Evolutionary conservation across 2,329 filamentous ascomycete genomes (phyloP).

Genomic region (Fusarium globosum): DNA sequence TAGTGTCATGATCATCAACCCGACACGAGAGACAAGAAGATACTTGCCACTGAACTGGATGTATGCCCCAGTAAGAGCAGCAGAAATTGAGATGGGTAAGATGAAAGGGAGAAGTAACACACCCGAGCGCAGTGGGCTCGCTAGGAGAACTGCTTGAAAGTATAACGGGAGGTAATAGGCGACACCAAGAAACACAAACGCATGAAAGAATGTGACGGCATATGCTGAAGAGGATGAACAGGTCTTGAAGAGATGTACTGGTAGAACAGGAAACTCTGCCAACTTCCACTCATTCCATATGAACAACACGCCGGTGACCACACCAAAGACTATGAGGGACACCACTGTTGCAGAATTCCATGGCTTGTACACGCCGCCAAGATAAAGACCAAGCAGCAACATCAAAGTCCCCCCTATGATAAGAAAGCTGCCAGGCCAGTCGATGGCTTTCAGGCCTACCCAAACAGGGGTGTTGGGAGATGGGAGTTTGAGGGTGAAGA

Average conservation of each 20-base stretch:
- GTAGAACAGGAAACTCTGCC: slow-evolving; percentile 76
- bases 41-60: slow-evolving; percentile 69
- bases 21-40: slow-evolving; percentile 63
- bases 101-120: slow-evolving; percentile 72
- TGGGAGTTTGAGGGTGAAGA: slow-evolving; percentile 74
- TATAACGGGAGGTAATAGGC: slow-evolving; percentile 80
- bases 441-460: slow-evolving; percentile 70
- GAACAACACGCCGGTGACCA: slow-evolving; percentile 61
- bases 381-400: slow-evolving; percentile 76
- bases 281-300: slow-evolving; percentile 71
- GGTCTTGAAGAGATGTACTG: slow-evolving; percentile 68
- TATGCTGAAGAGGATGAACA: slow-evolving; percentile 68
- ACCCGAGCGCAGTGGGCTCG: slow-evolving; percentile 69
- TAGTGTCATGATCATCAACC: slow-evolving; percentile 65
- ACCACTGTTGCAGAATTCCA: slow-evolving; percentile 72
- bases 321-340: slow-evolving; percentile 71
- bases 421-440: slow-evolving; percentile 69
- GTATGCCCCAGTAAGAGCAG: slow-evolving; percentile 55
- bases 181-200: slow-evolving; percentile 70
- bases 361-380: slow-evolving; percentile 71
- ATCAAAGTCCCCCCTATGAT: slow-evolving; percentile 75
- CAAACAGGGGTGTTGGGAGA: slow-evolving; percentile 72
- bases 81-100: slow-evolving; percentile 57
- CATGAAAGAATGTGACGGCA: slow-evolving; percentile 57
- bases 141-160: slow-evolving; percentile 74